phyloP scores from a whole-genome alignment of 768 basidiomycete genomes.

The Tremella fuciformis region DNA sequence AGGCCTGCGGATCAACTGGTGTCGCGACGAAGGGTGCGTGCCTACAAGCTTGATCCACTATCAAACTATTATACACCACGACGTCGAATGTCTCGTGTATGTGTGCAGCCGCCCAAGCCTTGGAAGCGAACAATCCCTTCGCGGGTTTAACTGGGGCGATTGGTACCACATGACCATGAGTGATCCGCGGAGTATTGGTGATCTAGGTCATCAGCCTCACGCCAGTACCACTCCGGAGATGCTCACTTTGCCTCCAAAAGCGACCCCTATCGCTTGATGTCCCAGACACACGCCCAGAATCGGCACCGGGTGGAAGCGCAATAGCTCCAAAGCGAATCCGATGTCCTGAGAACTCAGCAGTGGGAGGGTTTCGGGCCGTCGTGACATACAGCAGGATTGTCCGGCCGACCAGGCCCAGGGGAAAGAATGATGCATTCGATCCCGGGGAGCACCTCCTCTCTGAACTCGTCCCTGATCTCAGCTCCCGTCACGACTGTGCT shows the following conservation, averaged over 20 bases:
- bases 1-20: conserved; percentile 29
- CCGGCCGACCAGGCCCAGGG: conserved; percentile 51
- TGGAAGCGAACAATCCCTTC: conserved; percentile 30
- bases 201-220: conserved; percentile 32
- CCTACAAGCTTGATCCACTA: conserved; percentile 41
- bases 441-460: conserved; percentile 32
- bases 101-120: conserved; percentile 19
- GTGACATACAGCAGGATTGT: conserved; percentile 36
- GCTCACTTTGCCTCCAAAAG: conserved; percentile 46
- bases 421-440: conserved; percentile 53
- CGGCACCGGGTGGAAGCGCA: conserved; percentile 39
- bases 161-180: conserved; percentile 50
- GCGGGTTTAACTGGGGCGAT: conserved; percentile 28
- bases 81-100: conserved; percentile 32
- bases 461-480: conserved; percentile 36
- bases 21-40: background rate
- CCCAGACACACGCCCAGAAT: conserved; percentile 50
- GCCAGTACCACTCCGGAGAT: background rate
- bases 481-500: background rate
- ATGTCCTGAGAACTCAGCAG: conserved; percentile 34
- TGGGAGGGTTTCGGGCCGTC: background rate
- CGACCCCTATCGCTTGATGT: conserved; percentile 50
- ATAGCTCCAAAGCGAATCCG: conserved; percentile 42
- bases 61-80: conserved; percentile 51
- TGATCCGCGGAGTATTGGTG: conserved; percentile 46